phyloP scores from a whole-genome alignment of 1,139 yeast species.

The Candida pseudocylindracea region DNA sequence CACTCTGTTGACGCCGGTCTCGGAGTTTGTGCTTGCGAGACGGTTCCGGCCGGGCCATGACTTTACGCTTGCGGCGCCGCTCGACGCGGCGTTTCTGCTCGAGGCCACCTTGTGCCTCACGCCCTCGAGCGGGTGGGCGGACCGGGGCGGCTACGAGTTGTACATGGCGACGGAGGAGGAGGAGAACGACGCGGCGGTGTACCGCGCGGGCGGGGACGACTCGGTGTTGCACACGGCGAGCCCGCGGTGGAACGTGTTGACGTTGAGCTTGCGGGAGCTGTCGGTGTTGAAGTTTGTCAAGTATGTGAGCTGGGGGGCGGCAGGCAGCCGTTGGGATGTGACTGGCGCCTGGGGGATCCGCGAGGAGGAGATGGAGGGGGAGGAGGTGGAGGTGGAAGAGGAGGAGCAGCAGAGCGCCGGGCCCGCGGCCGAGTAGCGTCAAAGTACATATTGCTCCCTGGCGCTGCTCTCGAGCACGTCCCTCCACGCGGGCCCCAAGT shows the following conservation, averaged over 20 bases:
- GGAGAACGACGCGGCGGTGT: slow-evolving; percentile 34
- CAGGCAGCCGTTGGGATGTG: slow-evolving; percentile 88
- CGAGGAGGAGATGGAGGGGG: neutral
- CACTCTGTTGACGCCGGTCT: slow-evolving; percentile 29
- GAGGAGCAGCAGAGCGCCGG: slow-evolving; percentile 6
- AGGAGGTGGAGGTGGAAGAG: slow-evolving; percentile 6
- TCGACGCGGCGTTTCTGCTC: slow-evolving; percentile 23
- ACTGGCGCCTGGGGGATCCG: slow-evolving; percentile 60
- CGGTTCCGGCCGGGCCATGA: slow-evolving; percentile 92
- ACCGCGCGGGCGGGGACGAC: slow-evolving; percentile 43
- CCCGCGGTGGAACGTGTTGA: slow-evolving; percentile 68
- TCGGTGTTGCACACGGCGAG: slow-evolving; percentile 63
- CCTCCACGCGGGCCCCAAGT: no score
- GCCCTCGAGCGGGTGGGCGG: slow-evolving; percentile 79
- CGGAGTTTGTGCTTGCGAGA: slow-evolving; percentile 52
- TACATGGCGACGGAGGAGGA: slow-evolving; percentile 48
- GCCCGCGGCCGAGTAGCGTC: no score
- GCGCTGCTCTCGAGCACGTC: no score
- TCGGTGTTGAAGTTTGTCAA: slow-evolving; percentile 76
- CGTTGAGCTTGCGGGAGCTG: slow-evolving; percentile 63
- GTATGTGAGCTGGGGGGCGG: slow-evolving; percentile 74
- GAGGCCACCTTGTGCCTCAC: slow-evolving; percentile 63
- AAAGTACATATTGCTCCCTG: no score
- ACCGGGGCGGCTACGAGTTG: slow-evolving; percentile 82
- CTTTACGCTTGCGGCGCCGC: slow-evolving; percentile 73